phyloP scores from a whole-genome alignment of 306 rosid genomes.

The Mucuna pruriens region DNA sequence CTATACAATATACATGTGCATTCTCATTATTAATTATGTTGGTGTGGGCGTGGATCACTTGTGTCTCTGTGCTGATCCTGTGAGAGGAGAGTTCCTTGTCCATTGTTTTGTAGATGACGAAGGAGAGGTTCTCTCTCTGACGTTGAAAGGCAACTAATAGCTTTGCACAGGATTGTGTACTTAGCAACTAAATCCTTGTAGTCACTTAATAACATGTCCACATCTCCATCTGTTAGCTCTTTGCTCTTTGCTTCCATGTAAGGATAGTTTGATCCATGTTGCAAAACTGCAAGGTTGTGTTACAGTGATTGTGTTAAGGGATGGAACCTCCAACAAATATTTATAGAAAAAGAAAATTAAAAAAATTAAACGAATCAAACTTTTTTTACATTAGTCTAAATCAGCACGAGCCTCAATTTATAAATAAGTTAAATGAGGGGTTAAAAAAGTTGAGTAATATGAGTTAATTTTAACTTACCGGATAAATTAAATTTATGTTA shows the following conservation, averaged over 20 bases:
- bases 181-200: slow-evolving; percentile 66
- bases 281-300: slow-evolving; percentile 31
- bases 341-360: not conserved
- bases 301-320: not conserved
- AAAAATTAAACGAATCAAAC: not conserved
- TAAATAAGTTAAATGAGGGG: not conserved
- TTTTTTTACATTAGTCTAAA: not conserved
- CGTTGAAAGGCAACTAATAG: slow-evolving; percentile 45
- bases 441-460: not conserved
- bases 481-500: too few species aligned
- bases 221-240: slow-evolving; percentile 60
- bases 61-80: not conserved
- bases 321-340: not conserved
- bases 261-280: slow-evolving; percentile 54
- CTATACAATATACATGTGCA: not conserved
- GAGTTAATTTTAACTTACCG: not conserved
- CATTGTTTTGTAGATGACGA: slow-evolving; percentile 40
- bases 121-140: slow-evolving; percentile 48
- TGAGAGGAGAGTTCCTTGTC: not conserved
- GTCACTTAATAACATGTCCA: slow-evolving; percentile 51
- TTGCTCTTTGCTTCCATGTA: slow-evolving; percentile 66
- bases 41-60: not conserved
- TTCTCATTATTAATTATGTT: not conserved
- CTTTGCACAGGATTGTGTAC: slow-evolving; percentile 51
- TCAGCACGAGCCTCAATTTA: not conserved